Evolutionary conservation across 2,329 filamentous ascomycete species (phyloP).

Genomic region (Sarocladium strictum): DNA sequence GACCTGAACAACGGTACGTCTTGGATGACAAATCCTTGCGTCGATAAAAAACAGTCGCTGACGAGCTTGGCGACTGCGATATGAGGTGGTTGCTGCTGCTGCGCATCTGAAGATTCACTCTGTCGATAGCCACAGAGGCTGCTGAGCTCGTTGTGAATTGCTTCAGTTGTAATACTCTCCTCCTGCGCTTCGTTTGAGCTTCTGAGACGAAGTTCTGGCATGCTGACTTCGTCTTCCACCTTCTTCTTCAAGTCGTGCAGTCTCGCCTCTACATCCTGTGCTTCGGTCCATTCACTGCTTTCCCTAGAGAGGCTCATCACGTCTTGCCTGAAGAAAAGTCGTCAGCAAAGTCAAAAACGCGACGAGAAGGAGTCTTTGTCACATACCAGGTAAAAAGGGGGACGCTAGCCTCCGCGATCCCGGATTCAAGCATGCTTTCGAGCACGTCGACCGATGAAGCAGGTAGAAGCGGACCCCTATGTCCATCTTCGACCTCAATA

Average conservation of each 20-base stretch:
- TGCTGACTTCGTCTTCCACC: conserved; percentile 20
- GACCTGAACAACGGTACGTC: conserved; percentile 23
- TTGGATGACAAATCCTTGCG: conserved; percentile 29
- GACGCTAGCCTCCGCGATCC: conserved; percentile 18
- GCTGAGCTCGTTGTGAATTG: conserved; percentile 21
- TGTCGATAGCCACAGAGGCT: conserved; percentile 27
- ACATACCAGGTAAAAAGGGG: conserved; percentile 29
- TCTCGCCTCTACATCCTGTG: conserved; percentile 20
- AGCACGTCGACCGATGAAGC: conserved; percentile 20
- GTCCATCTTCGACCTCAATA: background rate
- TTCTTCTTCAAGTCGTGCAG: conserved; percentile 16
- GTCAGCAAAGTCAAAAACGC: background rate
- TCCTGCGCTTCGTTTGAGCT: conserved; percentile 17
- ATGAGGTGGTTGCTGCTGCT: conserved; percentile 17
- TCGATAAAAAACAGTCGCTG: conserved; percentile 27
- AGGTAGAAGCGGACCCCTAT: conserved; percentile 20
- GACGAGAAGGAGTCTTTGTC: background rate
- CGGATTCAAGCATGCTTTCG: conserved; percentile 19
- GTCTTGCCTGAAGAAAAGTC: conserved; percentile 5
- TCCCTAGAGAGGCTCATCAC: background rate
- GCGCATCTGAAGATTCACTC: conserved; percentile 19
- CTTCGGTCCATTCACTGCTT: conserved; percentile 1
- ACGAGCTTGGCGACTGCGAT: conserved; percentile 26
- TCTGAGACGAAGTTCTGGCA: conserved; percentile 24
- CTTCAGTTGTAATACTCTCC: conserved; percentile 15